A percentile compares a stretch with the other conserved stretches of the same genome.
These are phyloP conservation scores for Auricularia heimuer DNA, from an alignment of 768 basidiomycete species.

Conservation along the genomic window DNA sequence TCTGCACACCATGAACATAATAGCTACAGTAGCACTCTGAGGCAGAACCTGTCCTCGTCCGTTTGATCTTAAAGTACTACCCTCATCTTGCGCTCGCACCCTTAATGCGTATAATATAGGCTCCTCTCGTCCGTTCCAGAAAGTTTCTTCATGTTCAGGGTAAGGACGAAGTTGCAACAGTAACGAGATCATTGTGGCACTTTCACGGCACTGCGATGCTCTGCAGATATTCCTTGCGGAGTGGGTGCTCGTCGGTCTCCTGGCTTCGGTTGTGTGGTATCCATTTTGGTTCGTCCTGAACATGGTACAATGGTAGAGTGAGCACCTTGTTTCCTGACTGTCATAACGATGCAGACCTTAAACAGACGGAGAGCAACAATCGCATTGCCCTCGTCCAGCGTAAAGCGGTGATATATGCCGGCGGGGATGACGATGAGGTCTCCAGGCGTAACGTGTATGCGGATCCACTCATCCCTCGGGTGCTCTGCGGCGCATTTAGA, in stretches of 20 bases:
- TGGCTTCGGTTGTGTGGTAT: constrained; percentile 56
- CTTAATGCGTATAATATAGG: too few relatives aligned
- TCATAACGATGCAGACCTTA: constrained; percentile 38
- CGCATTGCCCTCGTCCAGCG: constrained; percentile 63
- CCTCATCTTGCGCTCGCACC: too few relatives aligned
- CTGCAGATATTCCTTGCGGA: constrained; percentile 52
- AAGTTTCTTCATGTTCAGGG: too few relatives aligned
- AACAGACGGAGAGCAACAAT: constrained; percentile 78
- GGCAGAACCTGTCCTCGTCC: too few relatives aligned
- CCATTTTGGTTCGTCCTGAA: constrained; percentile 89
- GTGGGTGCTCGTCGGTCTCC: constrained; percentile 54
- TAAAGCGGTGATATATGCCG: constrained; percentile 93
- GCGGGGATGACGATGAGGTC: constrained; percentile 83
- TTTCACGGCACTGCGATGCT: constrained; percentile 21
- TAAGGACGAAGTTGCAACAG: too few relatives aligned
- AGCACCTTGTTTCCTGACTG: too few relatives aligned
- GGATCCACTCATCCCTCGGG: constrained; percentile 67
- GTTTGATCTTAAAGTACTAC: too few relatives aligned
- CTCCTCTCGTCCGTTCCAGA: too few relatives aligned
- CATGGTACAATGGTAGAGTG: background rate
- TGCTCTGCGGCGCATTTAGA: constrained; percentile 35
- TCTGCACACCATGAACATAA: too few relatives aligned
- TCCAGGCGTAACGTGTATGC: constrained; percentile 62
- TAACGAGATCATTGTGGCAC: too few relatives aligned
- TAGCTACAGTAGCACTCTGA: too few relatives aligned